Evolutionary conservation across 2,329 filamentous ascomycete genomes (phyloP).

Genomic region (Lachnellula hyalina): DNA sequence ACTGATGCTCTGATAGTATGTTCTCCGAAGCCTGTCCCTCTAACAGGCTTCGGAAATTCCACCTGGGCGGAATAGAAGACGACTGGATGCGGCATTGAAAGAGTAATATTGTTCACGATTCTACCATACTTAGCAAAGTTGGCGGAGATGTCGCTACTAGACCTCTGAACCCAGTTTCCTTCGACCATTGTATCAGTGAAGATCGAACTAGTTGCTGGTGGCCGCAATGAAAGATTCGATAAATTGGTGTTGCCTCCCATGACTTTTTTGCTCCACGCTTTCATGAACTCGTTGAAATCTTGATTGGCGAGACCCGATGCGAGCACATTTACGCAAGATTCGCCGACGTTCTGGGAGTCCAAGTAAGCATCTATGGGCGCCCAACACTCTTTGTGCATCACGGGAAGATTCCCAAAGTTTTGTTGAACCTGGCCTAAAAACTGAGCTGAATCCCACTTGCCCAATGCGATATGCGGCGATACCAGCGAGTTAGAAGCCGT

Average conservation of each 20-base stretch:
- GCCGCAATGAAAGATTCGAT: constrained; percentile 1
- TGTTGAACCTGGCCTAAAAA: not conserved
- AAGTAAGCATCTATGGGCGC: constrained; percentile 2
- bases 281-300: constrained; percentile 10
- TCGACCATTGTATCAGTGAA: constrained; percentile 1
- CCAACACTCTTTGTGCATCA: constrained; percentile 7
- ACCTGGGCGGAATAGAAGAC: constrained; percentile 3
- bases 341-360: constrained; percentile 3
- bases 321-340: constrained; percentile 7
- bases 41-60: not conserved
- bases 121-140: constrained; percentile 3
- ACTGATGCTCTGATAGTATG: constrained; percentile 6
- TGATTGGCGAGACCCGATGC: constrained; percentile 4
- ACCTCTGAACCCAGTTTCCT: constrained; percentile 5
- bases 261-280: not conserved
- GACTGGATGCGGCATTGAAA: constrained; percentile 11
- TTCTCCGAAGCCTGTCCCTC: constrained; percentile 8
- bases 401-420: constrained; percentile 6
- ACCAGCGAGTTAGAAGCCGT: constrained; percentile 6
- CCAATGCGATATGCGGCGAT: constrained; percentile 4
- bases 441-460: constrained; percentile 1
- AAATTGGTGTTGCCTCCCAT: not conserved
- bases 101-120: constrained; percentile 10
- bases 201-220: constrained; percentile 3
- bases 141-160: not conserved